Base-by-base conservation (phyloP, 805 yeast genomes). In the Deakozyma indianensis region DNA sequence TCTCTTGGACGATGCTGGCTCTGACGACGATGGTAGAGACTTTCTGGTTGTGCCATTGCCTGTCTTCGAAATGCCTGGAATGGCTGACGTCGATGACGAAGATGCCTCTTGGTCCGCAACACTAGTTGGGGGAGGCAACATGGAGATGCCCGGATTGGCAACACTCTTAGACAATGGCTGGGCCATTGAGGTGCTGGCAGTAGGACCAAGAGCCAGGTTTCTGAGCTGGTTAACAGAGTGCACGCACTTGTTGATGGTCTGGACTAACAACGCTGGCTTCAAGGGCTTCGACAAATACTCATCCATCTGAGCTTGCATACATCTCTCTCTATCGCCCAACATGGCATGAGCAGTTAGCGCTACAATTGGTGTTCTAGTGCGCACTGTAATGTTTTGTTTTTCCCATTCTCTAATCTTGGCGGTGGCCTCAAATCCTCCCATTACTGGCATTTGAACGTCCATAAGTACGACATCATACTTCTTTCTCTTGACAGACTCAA, bases 391-490 rank as follows among this genome's bases (percentile, higher is more conserved):
- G 20, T 78, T 72, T 62, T 80, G 81, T 66, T 74, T 77, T 63
- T 85, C 95, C 94, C 94, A 84, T 57, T 82, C 86, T 53, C 95
- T 69, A 45, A 85, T 85, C 61, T 78, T 77, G 42, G 80, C 84
- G 1, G 95, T 84, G 2, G 95, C 94, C 57, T 85, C 95, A 60
- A 85, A 85, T 0, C 95, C 95, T 23, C 95, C 94, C 92, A 85
- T 86, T 15, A 83, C 84, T 5, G 95, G 95, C 95, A 85, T 85
- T 61, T 85, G 95, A 41, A 85, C 94, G 65, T 85, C 95, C 95
- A 85, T 85, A 53, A 85, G 71, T 18, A 85, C 82, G 42, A 83
- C 88, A 58, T 85, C 95, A 59, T 79, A 85, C 42, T 72, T 69
- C 50, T 72, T 74, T 51, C 73, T 69, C 58, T 78, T 69, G 41